phyloP scores from a whole-genome alignment of 2,329 filamentous ascomycete genomes.

The Fusarium nodosum region DNA sequence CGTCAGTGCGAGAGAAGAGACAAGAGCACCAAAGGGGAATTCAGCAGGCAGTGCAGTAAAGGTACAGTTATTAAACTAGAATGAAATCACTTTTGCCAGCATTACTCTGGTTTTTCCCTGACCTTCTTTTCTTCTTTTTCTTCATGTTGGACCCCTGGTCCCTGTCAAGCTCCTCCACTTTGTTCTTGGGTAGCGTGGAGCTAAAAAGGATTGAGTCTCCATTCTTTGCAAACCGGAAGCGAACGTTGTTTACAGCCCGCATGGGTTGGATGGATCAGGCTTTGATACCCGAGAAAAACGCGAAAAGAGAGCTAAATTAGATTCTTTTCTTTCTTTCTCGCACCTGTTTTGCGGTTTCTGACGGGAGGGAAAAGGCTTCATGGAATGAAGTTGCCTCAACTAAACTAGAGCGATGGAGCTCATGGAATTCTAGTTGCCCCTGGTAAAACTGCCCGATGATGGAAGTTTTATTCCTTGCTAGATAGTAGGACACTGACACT shows the following conservation, averaged over 20 bases:
- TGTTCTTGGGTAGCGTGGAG: conserved; percentile 7
- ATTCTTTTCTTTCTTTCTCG: neutral
- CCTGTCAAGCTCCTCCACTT: conserved; percentile 5
- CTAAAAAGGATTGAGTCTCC: neutral
- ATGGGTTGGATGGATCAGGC: conserved; percentile 5
- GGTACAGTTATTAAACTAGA: conserved; percentile 12
- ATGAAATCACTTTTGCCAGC: conserved; percentile 8
- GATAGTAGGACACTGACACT: too few species aligned
- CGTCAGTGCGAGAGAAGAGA: conserved; percentile 7
- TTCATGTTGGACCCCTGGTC: neutral
- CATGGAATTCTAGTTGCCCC: neutral
- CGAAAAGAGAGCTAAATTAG: conserved; percentile 4
- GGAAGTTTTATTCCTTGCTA: neutral
- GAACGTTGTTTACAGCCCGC: conserved; percentile 14
- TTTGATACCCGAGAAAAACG: neutral
- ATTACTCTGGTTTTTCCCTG: neutral
- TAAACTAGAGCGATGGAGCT: neutral
- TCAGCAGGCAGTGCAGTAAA: conserved; percentile 1
- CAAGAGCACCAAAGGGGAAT: neutral
- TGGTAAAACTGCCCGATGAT: neutral
- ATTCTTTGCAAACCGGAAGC: conserved; percentile 7
- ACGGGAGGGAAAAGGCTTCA: neutral
- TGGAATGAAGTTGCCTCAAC: neutral
- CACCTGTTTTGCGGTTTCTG: neutral
- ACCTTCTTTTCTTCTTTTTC: neutral